A percentile compares a stretch with the other conserved stretches of the same genome.
These are phyloP conservation scores for Pezicula radicicola DNA, from an alignment of 2,329 filamentous ascomycete genomes.

Conservation along the genomic window DNA sequence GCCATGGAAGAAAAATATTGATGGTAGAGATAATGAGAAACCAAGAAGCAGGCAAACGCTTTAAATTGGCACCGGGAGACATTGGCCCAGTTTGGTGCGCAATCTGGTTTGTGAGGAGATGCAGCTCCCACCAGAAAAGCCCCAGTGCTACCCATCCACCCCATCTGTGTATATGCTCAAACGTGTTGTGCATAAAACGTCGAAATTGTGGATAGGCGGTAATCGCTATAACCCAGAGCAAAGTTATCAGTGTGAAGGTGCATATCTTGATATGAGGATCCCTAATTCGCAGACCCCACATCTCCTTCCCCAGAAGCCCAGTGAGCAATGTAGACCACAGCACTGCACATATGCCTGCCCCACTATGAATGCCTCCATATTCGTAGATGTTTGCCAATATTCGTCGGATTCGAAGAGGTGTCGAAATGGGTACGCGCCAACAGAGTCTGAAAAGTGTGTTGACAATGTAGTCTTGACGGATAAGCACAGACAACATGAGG, in stretches of 20 bases:
- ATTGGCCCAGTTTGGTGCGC: slow-evolving; percentile 9
- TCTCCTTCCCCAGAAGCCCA: slow-evolving; percentile 18
- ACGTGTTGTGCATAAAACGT: slow-evolving; percentile 48
- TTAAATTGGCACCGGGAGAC: slow-evolving; percentile 13
- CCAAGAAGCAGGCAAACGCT: slow-evolving; percentile 48
- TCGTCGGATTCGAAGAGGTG: slow-evolving; percentile 45
- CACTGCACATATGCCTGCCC: slow-evolving; percentile 44
- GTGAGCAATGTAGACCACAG: slow-evolving; percentile 44
- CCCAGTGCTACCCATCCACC: slow-evolving; percentile 49
- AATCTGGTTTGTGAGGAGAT: slow-evolving; percentile 27
- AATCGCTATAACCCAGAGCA: slow-evolving; percentile 43
- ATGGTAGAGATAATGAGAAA: slow-evolving; percentile 48
- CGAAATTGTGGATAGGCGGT: slow-evolving; percentile 50
- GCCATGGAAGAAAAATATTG: slow-evolving; percentile 55
- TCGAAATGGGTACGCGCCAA: slow-evolving; percentile 42
- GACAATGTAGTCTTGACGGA: slow-evolving; percentile 49
- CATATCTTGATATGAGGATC: slow-evolving; percentile 8
- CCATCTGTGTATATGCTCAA: slow-evolving; percentile 55
- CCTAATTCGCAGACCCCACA: background rate
- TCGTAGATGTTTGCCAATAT: slow-evolving; percentile 49
- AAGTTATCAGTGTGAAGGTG: slow-evolving; percentile 31
- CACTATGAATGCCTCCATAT: slow-evolving; percentile 50
- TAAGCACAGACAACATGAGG: slow-evolving; percentile 42
- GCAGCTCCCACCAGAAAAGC: slow-evolving; percentile 48
- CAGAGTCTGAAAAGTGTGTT: slow-evolving; percentile 43